phyloP scores from a whole-genome alignment of 768 basidiomycete genomes.

The Tephrocybe sp. region DNA sequence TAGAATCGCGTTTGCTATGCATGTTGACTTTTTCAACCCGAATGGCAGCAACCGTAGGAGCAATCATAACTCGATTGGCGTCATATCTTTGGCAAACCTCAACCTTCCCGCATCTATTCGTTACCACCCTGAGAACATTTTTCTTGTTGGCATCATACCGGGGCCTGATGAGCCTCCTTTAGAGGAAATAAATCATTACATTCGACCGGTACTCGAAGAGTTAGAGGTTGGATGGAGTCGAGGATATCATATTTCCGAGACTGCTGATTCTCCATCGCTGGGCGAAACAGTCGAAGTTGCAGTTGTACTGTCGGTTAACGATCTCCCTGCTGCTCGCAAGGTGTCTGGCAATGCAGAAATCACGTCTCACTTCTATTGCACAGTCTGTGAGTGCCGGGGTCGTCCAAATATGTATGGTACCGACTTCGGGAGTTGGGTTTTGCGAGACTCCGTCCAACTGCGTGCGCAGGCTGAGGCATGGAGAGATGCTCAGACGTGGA shows the following conservation, averaged over 20 bases:
- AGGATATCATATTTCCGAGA: constrained; percentile 19
- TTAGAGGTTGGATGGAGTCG: constrained; percentile 14
- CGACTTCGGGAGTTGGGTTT: constrained; percentile 16
- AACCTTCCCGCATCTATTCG: constrained; percentile 30
- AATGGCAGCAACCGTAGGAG: constrained; percentile 17
- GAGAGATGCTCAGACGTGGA: too few relatives aligned
- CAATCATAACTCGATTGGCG: constrained; percentile 22
- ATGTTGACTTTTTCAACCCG: constrained; percentile 34
- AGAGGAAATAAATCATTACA: constrained; percentile 28
- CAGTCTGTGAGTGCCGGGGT: constrained; percentile 24
- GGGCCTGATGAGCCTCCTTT: constrained; percentile 25
- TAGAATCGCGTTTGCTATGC: constrained; percentile 23
- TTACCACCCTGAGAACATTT: constrained; percentile 33
- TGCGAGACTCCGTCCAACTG: constrained; percentile 9
- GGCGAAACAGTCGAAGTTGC: constrained; percentile 2
- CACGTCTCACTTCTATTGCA: constrained; percentile 27
- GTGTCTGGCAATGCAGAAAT: constrained; percentile 20
- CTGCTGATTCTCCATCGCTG: constrained; percentile 12
- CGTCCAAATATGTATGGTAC: constrained; percentile 11
- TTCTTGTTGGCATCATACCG: constrained; percentile 26
- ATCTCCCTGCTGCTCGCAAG: constrained; percentile 31
- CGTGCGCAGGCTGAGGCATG: constrained; percentile 15
- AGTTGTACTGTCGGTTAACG: constrained; percentile 12
- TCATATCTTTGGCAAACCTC: constrained; percentile 30
- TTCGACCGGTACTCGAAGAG: constrained; percentile 27